phyloP scores from a whole-genome alignment of 768 basidiomycete genomes.

The Termitomyces sp. region DNA sequence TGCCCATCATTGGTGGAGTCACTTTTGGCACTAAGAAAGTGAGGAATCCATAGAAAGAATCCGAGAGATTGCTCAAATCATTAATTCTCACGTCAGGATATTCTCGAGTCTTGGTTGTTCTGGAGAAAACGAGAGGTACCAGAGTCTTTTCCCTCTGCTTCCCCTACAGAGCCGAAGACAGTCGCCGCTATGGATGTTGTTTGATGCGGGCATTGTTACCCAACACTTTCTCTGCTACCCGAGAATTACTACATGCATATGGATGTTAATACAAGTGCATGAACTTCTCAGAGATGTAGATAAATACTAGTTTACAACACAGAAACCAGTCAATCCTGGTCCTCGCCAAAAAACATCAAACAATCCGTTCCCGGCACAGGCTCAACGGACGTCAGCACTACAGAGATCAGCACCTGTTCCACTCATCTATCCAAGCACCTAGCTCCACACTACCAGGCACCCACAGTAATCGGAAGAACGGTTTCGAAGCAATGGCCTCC shows the following conservation, averaged over 20 bases:
- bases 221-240: no score
- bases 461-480: not conserved
- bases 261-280: no score
- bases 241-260: no score
- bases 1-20: not conserved
- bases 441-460: not conserved
- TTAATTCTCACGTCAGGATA: not conserved
- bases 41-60: not conserved
- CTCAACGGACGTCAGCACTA: constrained; percentile 18
- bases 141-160: not conserved
- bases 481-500: no score
- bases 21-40: not conserved
- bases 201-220: not conserved
- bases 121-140: not conserved
- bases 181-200: not conserved
- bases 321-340: no score
- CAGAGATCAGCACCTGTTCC: not conserved
- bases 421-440: no score
- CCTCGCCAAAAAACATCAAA: not conserved
- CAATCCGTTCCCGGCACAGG: constrained; percentile 4
- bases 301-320: no score
- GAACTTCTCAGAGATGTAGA: no score
- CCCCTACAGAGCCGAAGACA: not conserved
- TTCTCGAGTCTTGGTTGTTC: not conserved
- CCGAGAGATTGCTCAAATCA: not conserved